Evolutionary conservation across 495 filamentous ascomycete genomes (phyloP).

Genomic region (Letharia lupina): DNA sequence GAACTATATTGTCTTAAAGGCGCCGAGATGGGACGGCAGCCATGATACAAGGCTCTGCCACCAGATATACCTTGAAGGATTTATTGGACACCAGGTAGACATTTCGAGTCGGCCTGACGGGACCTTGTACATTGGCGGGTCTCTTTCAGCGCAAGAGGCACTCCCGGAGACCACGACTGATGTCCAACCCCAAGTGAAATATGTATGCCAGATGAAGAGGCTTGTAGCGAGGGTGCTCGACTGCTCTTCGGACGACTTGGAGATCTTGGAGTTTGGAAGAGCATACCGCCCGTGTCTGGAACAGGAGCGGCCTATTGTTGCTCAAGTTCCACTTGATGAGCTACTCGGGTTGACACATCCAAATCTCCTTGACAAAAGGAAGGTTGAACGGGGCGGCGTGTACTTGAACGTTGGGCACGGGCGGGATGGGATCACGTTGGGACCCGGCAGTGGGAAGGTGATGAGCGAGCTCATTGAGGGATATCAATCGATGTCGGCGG

Average conservation of each 20-base stretch:
- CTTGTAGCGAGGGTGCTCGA: background rate
- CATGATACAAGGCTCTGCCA: background rate
- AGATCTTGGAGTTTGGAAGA: background rate
- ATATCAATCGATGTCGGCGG: background rate
- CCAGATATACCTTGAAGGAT: background rate
- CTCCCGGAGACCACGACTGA: background rate
- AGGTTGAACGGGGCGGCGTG: background rate
- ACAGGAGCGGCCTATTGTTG: background rate
- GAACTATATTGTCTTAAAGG: background rate
- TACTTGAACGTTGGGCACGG: background rate
- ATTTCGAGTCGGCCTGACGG: constrained; percentile 2
- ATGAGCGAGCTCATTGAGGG: constrained; percentile 1
- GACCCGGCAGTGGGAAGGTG: background rate
- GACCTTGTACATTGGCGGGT: background rate
- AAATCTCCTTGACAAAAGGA: background rate
- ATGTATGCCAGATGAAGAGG: background rate
- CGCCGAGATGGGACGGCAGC: background rate
- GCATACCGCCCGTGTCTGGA: constrained; percentile 4
- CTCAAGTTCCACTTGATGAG: background rate
- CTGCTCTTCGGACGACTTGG: background rate
- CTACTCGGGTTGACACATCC: background rate
- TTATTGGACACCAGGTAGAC: background rate
- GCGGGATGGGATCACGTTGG: background rate
- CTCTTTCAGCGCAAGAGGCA: background rate
- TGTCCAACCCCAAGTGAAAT: background rate